Evolutionary conservation across 169 alveolate species (phyloP).

Genomic region (Eimeria praecox): DNA sequence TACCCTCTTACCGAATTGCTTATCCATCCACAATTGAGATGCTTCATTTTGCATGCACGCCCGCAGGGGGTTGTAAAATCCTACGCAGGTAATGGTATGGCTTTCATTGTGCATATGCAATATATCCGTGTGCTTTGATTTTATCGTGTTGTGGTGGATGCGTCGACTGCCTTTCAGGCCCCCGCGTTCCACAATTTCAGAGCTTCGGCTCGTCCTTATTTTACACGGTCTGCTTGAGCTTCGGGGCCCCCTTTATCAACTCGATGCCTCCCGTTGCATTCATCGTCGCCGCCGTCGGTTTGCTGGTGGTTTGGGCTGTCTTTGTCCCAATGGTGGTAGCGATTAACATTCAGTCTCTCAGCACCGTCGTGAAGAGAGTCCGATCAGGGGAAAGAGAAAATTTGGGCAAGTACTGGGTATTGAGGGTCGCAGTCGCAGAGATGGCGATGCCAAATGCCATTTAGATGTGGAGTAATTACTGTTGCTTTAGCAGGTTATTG

Average conservation of each 20-base stretch:
- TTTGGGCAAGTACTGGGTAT: slow-evolving; percentile 1
- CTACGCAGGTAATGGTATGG: not conserved
- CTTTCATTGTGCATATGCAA: not conserved
- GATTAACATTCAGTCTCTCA: slow-evolving; percentile 63
- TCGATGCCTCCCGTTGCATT: slow-evolving; percentile 75
- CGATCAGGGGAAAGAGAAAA: slow-evolving; percentile 48
- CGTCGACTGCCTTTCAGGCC: slow-evolving; percentile 7
- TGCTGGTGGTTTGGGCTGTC: slow-evolving; percentile 60
- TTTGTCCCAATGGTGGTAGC: slow-evolving; percentile 64
- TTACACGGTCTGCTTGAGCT: slow-evolving; percentile 57
- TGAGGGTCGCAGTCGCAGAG: not conserved
- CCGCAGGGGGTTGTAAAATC: not conserved
- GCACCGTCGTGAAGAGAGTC: slow-evolving; percentile 41
- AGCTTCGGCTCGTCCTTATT: slow-evolving; percentile 43
- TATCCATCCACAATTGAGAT: not conserved
- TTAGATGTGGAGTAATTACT: too few relatives aligned
- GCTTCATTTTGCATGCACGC: not conserved
- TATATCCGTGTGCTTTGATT: not conserved
- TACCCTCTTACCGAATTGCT: not conserved
- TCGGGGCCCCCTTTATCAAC: slow-evolving; percentile 62
- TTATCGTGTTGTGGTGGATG: not conserved
- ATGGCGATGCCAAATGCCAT: not conserved
- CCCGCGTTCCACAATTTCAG: slow-evolving; percentile 62
- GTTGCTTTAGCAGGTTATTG: not conserved
- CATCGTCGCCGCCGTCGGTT: slow-evolving; percentile 37